Base-by-base conservation (phyloP, 768 basidiomycete species). In the Favolaschia claudopus region DNA sequence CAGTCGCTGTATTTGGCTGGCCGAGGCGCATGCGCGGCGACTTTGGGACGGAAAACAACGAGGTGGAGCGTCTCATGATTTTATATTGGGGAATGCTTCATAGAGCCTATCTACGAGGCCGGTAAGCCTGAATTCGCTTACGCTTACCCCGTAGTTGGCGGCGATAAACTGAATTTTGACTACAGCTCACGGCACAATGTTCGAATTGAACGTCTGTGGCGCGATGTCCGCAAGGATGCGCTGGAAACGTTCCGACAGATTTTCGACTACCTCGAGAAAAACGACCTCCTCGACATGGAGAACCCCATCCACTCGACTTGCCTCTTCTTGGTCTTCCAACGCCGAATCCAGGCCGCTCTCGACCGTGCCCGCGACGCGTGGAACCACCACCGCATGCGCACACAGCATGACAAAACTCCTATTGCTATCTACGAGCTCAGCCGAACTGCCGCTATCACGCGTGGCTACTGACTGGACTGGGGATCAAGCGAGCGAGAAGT, bases 181-280 rank as follows among this genome's bases (percentile, higher is more conserved):
- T n/a, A n/a, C 12, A 72, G 71, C 24, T 72, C 70, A 15, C 37
- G 61, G 3, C 66, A 71, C 34, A 73, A 73, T 53, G 53, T 72
- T 36, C 50, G 70, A 1, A 72, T 72, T 25, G 67, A 74, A 43
- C 60, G 51, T 19, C 38, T 70, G 2, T 71, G 71, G 69, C 31
- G 58, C 5, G 71, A 71, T n/a, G 67, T 74, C 9, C 53, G 68
- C 4, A 69, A 67, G 37, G 71, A 73, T 49, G 52, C 67, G 12
- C 60, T 75, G 6, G 70, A 73, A 53, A 60, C 63, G 31, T 75
- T 72, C 32, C 67, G 62, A 5, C 62, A 67, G 28, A 62, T 71
- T 6, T 75, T 75, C 32, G n/a, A 60, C 4, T 58, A 72, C 57
- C 61, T 75, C 7, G 68, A 70, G 43, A 54, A 65, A 3, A 60